Percentiles rank a stretch among this genome's conserved stretches.
These are phyloP conservation scores for Penicillium dipodomyicola DNA, from an alignment of 495 filamentous ascomycete genomes.

Conservation along the genomic window DNA sequence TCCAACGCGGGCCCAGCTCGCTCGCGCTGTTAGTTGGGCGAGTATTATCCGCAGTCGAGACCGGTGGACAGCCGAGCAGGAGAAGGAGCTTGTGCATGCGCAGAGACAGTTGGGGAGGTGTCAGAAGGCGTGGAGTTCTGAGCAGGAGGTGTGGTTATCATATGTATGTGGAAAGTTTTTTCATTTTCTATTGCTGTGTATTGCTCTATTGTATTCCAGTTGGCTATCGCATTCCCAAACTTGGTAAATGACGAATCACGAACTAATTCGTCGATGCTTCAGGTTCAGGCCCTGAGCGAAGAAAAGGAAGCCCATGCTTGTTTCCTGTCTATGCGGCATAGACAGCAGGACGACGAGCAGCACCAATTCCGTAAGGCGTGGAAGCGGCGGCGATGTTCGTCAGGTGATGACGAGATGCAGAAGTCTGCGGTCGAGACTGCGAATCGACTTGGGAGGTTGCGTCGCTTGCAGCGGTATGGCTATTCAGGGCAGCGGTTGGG, in stretches of 20 bases:
- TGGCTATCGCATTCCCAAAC: not conserved
- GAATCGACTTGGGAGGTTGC: slow-evolving; percentile 15
- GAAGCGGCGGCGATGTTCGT: slow-evolving; percentile 27
- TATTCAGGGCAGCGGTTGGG: slow-evolving; percentile 15
- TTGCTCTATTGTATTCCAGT: not conserved
- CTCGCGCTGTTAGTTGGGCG: slow-evolving; percentile 37
- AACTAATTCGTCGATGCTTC: slow-evolving; percentile 4
- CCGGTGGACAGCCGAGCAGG: slow-evolving; percentile 40
- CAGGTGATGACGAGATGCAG: not conserved
- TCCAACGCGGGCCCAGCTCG: slow-evolving; percentile 16
- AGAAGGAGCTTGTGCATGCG: slow-evolving; percentile 33
- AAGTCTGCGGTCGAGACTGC: slow-evolving; percentile 3
- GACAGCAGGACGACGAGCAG: slow-evolving; percentile 41
- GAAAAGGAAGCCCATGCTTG: slow-evolving; percentile 41
- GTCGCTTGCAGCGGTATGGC: slow-evolving; percentile 20
- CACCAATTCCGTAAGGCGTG: slow-evolving; percentile 42
- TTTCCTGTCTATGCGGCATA: slow-evolving; percentile 36
- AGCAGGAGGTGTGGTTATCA: slow-evolving; percentile 42
- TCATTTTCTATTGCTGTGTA: not conserved
- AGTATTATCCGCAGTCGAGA: slow-evolving; percentile 32
- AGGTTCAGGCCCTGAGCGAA: slow-evolving; percentile 39
- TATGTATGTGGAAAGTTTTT: slow-evolving; percentile 31
- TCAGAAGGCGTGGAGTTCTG: slow-evolving; percentile 46
- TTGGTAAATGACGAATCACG: not conserved
- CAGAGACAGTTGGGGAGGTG: slow-evolving; percentile 34